A percentile compares a stretch with the other conserved stretches of the same genome.
Evolutionary conservation across 164 flowering plant species (phyloP).

Genomic region (Sextonia rubra): DNA sequence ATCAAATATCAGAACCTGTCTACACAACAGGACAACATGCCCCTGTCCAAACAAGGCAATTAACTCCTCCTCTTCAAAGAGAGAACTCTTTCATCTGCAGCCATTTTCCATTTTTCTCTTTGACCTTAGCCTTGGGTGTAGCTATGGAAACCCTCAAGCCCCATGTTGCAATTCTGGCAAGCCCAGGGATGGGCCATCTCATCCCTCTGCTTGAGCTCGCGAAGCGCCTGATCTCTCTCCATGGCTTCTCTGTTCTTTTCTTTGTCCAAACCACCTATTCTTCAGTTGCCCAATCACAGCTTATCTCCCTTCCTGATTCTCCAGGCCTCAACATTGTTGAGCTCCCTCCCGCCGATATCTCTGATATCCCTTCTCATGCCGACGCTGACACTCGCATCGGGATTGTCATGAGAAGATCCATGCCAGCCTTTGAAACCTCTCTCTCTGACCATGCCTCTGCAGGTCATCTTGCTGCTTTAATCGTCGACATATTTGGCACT

Average conservation of each 20-base stretch:
- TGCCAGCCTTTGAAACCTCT: conserved; percentile 17
- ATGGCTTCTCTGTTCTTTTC: conserved; percentile 28
- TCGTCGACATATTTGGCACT: conserved; percentile 34
- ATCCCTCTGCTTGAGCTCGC: conserved; percentile 40
- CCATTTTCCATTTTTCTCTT: too few relatives aligned
- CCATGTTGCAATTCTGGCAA: conserved; percentile 21
- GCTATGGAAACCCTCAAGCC: not conserved
- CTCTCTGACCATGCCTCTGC: conserved; percentile 4
- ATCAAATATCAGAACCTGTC: too few relatives aligned
- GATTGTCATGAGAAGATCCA: conserved; percentile 15
- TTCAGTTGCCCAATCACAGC: conserved; percentile 27
- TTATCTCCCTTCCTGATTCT: conserved; percentile 18
- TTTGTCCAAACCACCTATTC: conserved; percentile 28
- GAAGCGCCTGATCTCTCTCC: conserved; percentile 29
- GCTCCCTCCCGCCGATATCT: conserved; percentile 31
- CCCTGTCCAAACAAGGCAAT: too few relatives aligned
- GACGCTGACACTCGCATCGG: conserved; percentile 11
- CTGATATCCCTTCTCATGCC: conserved; percentile 6
- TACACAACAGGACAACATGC: too few relatives aligned
- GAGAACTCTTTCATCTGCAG: too few relatives aligned
- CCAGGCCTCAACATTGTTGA: conserved; percentile 3
- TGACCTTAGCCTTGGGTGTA: not conserved
- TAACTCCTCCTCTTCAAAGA: too few relatives aligned
- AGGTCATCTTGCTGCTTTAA: conserved; percentile 17
- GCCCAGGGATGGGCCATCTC: conserved; percentile 47